Evolutionary conservation across 2,329 filamentous ascomycete species (phyloP), one percentile per base, ranked within the genome.

Genomic region (Ploettnerulaceae sp.): DNA sequence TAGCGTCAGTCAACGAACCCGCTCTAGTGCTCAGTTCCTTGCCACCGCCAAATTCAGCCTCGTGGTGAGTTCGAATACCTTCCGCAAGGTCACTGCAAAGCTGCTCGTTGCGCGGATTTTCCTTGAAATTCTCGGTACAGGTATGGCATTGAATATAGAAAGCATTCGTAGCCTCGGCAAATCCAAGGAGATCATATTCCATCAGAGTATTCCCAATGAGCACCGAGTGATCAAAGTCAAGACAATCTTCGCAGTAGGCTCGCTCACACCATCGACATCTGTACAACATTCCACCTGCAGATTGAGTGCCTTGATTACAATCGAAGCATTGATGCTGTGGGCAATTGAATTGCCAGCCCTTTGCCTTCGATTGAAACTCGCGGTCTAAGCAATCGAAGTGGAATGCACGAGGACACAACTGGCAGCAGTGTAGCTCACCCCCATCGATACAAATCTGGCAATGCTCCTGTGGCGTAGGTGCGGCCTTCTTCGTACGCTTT

Each of bases 201-300:
- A 69, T 67, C 0, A 79, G 61, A 11, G 68, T 71, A 18, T 75
- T 69, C 7, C 73, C 76, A 9, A 81, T 57, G 0, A 81, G 68
- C 3, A 66, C 64, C 0, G 70, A 68, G 2, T 66, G 64, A 3
- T 73, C 67, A 63, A 73, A 79, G 37, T 79, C 70, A 0, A 81
- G 58, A 55, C 77, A 81, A 34, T 79, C 73, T 45, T 82, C 77
- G 55, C 78, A 82, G 54, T 69, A 80, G 0, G 71, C 76, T 2
- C 64, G 63, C 21, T 73, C 69, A 51, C 78, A 82, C 67, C 69
- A 77, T 7, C 74, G 67, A 56, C 77, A 81, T 17, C 73, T 68
- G 58, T 71, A 69, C 1, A 71, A 47, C 52, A 71, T 65, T 4
- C 67, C 65, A 1, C 68, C 68, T 0, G 64, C 67, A 38, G 68